phyloP scores from a whole-genome alignment of 2,329 filamentous ascomycete genomes.

The Aureobasidium namibiae region DNA sequence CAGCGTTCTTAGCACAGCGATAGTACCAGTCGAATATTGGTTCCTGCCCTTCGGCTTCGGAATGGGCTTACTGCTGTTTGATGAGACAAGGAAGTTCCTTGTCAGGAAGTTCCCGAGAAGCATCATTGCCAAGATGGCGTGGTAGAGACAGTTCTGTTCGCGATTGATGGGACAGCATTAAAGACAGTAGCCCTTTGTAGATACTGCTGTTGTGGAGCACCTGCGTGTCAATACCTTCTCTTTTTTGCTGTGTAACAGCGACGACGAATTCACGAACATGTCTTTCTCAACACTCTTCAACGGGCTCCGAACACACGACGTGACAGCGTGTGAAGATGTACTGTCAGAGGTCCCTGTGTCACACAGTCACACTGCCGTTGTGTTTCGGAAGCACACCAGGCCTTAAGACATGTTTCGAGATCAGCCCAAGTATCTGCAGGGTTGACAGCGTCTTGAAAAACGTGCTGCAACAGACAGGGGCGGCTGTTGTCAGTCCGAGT shows the following conservation, averaged over 20 bases:
- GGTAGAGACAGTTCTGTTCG: slow-evolving; percentile 39
- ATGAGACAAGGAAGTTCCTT: slow-evolving; percentile 57
- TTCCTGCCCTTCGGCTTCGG: slow-evolving; percentile 70
- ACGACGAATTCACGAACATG: background rate
- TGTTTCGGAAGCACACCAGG: slow-evolving; percentile 1
- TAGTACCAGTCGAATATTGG: slow-evolving; percentile 64
- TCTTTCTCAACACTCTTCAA: background rate
- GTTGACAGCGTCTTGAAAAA: background rate
- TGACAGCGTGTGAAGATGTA: background rate
- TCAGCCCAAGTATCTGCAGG: background rate
- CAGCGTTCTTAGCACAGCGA: slow-evolving; percentile 49
- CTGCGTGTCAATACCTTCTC: background rate
- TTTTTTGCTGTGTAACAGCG: background rate
- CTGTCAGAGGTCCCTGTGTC: background rate
- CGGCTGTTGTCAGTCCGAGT: background rate
- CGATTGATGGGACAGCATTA: no score
- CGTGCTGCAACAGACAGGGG: slow-evolving; percentile 1
- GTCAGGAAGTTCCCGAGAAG: slow-evolving; percentile 54
- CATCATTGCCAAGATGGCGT: slow-evolving; percentile 52
- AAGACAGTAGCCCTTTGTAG: background rate
- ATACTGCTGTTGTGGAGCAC: background rate
- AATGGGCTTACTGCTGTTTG: slow-evolving; percentile 52
- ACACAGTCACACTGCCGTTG: background rate
- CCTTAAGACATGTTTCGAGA: background rate
- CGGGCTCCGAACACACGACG: background rate